These are phyloP conservation scores for Corymbia maculata DNA, from an alignment of 345 rosid genomes.

Conservation along the genomic window DNA sequence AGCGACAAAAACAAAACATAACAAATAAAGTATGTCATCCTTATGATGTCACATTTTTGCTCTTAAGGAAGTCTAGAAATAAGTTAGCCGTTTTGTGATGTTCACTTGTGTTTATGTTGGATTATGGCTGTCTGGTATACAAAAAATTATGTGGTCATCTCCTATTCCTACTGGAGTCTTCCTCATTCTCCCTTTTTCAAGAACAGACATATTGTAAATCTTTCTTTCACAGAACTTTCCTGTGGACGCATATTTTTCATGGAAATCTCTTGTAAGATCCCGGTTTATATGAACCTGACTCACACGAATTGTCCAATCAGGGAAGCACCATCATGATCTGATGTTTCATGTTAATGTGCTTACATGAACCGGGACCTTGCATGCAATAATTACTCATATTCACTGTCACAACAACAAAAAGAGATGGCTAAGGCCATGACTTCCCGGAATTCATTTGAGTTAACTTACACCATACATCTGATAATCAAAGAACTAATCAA, in stretches of 20 bases:
- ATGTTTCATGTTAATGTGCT: not conserved
- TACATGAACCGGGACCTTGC: not conserved
- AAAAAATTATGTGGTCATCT: not conserved
- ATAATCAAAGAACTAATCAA: not conserved
- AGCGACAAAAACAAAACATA: not conserved
- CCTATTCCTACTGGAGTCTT: not conserved
- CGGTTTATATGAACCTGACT: not conserved
- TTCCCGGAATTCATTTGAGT: not conserved
- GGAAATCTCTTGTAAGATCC: not conserved
- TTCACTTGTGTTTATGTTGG: not conserved
- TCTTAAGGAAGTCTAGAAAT: not conserved
- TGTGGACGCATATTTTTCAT: not conserved
- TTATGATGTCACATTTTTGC: not conserved
- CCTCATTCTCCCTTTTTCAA: not conserved
- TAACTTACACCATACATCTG: not conserved
- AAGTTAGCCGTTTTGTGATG: not conserved
- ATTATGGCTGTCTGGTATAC: not conserved
- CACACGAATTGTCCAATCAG: not conserved
- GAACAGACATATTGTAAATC: not conserved
- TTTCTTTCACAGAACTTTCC: not conserved
- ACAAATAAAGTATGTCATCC: not conserved
- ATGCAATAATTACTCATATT: not conserved
- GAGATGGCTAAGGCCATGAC: not conserved
- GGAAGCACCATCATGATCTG: not conserved
- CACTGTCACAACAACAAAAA: not conserved